Percentiles rank a stretch among this genome's conserved stretches.
Conservation (phyloP, 2,329 filamentous ascomycete genomes). For the Apiospora saccharicola region DNA sequence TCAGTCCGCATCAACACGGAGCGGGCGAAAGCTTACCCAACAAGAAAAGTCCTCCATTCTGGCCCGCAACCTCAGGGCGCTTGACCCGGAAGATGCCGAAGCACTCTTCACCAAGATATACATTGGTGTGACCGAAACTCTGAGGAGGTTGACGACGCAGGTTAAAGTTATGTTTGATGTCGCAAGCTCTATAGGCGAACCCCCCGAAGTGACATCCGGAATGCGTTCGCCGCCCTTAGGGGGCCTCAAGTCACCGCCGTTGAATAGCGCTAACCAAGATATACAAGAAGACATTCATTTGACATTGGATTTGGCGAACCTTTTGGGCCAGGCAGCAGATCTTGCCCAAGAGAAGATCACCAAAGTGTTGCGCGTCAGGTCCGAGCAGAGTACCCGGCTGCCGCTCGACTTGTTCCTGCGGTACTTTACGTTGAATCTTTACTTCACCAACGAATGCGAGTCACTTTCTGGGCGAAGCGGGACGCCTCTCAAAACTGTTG, state of each 20-base stretch:
- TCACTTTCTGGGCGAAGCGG: slow-evolving; percentile 82
- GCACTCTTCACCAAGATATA: slow-evolving; percentile 84
- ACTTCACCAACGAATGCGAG: slow-evolving; percentile 88
- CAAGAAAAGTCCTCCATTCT: slow-evolving; percentile 91
- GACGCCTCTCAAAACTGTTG: slow-evolving; percentile 76
- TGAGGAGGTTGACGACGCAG: slow-evolving; percentile 86
- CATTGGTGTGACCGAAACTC: slow-evolving; percentile 83
- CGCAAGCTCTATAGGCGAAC: slow-evolving; percentile 73
- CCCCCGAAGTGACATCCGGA: slow-evolving; percentile 43
- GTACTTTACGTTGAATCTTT: slow-evolving; percentile 82
- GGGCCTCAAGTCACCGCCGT: slow-evolving; percentile 54
- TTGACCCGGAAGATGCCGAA: slow-evolving; percentile 87
- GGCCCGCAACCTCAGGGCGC: slow-evolving; percentile 83
- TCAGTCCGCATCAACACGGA: slow-evolving; percentile 81
- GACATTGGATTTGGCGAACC: slow-evolving; percentile 77
- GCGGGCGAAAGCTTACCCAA: slow-evolving; percentile 72
- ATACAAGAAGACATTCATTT: slow-evolving; percentile 80
- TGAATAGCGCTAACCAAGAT: slow-evolving; percentile 57
- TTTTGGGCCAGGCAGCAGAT: slow-evolving; percentile 82
- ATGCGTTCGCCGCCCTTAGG: slow-evolving; percentile 53
- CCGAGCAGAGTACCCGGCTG: slow-evolving; percentile 74
- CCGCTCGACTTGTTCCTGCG: slow-evolving; percentile 76
- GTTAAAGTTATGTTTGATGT: slow-evolving; percentile 95
- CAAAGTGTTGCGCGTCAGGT: slow-evolving; percentile 78
- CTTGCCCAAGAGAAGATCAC: slow-evolving; percentile 79